Base-by-base conservation (phyloP, 495 filamentous ascomycete genomes). In the Acidomyces sp. region DNA sequence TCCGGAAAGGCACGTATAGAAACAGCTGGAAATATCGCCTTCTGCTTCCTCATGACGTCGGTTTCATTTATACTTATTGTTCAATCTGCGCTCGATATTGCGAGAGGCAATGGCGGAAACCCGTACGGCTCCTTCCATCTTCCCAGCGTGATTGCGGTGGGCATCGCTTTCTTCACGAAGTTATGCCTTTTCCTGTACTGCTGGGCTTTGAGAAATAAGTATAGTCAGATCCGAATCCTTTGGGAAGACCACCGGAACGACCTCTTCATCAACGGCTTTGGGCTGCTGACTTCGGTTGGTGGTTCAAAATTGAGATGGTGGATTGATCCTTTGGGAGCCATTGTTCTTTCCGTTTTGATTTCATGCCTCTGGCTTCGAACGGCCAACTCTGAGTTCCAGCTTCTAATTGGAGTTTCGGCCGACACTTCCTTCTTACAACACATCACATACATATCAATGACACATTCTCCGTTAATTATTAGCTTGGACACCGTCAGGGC, bases 401-500 rank as follows among this genome's bases (percentile, higher is more conserved):
- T 93, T 16, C 69, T 97, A 6, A 80, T 97, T 40, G 90, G 90
- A 32, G 80, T 92, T 2, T 82, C 80, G 0, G 92, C 90, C 0
- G 73, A 80, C 32, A 80, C 85, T 7, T 74, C 82, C 52, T 84
- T 81, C 64, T 78, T 93, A 62, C 85, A 94, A 59, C 72, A 93
- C 44, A 92, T 96, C 47, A 97, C 90, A 0, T 97, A 97, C 61
- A 83, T 96, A 75, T 71, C 76, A 26, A 77, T 97, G 65, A 97
- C 92, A 15, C 92, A 96, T 64, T 85, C 80, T 22, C 75, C 79
- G 6, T 45, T 67, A 20, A 84, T 97, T 57, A 68, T 61, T 12
- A 80, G 80, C 48, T 90, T 97, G 55, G 90, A 97, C 57, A 97
- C 90, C 12, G 90, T 96, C 23, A 74, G 90, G 28, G 82, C 84